phyloP scores from a whole-genome alignment of 2,329 filamentous ascomycete genomes.

The Alternaria hordeiaustralica region DNA sequence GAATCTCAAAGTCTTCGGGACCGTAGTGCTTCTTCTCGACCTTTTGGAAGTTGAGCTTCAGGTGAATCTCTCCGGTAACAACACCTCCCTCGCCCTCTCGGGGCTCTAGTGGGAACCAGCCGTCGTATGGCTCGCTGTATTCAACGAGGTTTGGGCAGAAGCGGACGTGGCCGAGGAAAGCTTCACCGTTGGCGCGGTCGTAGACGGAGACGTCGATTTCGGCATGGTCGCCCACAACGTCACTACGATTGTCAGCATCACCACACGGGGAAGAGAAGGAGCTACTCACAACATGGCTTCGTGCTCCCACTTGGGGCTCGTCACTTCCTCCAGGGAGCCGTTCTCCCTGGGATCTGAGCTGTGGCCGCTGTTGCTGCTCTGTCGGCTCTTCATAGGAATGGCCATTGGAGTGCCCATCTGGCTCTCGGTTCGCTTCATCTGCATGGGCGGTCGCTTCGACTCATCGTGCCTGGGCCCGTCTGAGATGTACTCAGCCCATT shows the following conservation, averaged over 20 bases:
- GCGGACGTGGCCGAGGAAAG: constrained; percentile 89
- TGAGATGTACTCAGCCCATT: constrained; percentile 95
- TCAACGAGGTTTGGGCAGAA: constrained; percentile 75
- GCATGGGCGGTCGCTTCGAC: constrained; percentile 53
- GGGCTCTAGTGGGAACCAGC: constrained; percentile 84
- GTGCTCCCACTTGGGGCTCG: constrained; percentile 93
- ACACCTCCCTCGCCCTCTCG: constrained; percentile 80
- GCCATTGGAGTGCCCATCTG: constrained; percentile 87
- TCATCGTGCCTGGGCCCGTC: constrained; percentile 74
- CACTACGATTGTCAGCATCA: constrained; percentile 61
- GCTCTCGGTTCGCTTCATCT: constrained; percentile 72
- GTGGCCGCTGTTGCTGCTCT: constrained; percentile 94
- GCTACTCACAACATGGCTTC: constrained; percentile 87
- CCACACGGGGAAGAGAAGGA: not conserved
- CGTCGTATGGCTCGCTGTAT: constrained; percentile 73
- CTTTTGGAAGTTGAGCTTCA: constrained; percentile 85
- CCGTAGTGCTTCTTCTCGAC: constrained; percentile 87
- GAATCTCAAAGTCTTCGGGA: constrained; percentile 92
- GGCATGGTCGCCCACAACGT: constrained; percentile 90
- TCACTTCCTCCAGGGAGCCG: constrained; percentile 68
- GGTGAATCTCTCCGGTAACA: constrained; percentile 84
- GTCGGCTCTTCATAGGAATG: constrained; percentile 95
- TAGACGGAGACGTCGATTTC: constrained; percentile 94
- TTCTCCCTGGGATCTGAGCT: constrained; percentile 62
- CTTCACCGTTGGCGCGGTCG: constrained; percentile 82